Evolutionary conservation across 2,329 filamentous ascomycete species (phyloP), one percentile per base, ranked within the genome.

Genomic region (Calycina marina): DNA sequence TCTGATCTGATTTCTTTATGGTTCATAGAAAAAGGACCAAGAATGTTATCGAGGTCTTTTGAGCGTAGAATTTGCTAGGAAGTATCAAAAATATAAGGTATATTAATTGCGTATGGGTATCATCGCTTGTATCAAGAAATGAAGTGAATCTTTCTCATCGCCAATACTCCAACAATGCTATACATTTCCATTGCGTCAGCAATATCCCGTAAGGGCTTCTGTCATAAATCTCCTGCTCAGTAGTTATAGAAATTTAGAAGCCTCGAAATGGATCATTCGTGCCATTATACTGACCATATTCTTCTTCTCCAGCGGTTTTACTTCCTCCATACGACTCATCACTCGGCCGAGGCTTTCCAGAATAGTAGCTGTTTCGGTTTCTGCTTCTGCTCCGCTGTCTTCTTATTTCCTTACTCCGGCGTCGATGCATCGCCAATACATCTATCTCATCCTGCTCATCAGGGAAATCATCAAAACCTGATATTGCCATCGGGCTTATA

Each of bases 401-500:
- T 20, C 44, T 40, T n/a, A 8, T 9, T 25, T 51, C 48, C 16
- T 38, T 36, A 30, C 48, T 51, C 18, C 40, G 38, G 31, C 44
- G 36, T 33, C 49, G 44, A 14, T 46, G 41, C 30, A 41, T 38
- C 4, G 42, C 44, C 1, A 44, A 35, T 26, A 47, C 33, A 16
- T 47, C 40, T 44, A 53, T 49, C 32, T 52, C 49, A 24, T 51
- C 50, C 34, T 47, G 41, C 37, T 53, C 49, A 28, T 52, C 42
- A 3, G 47, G 48, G 32, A 34, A 47, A 20, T 52, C 48, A 16
- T 52, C 48, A 28, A 50, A 51, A 10, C 41, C 34, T 6, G 36
- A 38, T 26, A 48, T 29, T 8, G 67, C 60, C 8, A 76, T 53
- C 0, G 72, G 72, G 45, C 64, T 73, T 44, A 98, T 92, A 54